These are phyloP conservation scores for Podospora pseudopauciseta DNA, from an alignment of 495 filamentous ascomycete genomes.

Conservation along the genomic window DNA sequence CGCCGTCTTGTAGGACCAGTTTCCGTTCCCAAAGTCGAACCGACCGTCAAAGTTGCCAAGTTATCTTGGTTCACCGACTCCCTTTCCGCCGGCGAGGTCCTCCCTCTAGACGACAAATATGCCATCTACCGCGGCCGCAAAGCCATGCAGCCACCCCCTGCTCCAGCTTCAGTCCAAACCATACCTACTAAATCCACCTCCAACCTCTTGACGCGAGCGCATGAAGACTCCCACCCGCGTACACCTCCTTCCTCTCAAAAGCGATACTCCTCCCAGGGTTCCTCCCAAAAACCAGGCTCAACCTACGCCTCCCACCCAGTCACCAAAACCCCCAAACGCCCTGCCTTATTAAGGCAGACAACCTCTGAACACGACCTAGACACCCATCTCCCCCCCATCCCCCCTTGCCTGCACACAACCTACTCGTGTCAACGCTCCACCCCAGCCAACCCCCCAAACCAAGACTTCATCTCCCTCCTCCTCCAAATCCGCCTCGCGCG, in stretches of 20 bases:
- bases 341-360: slow-evolving; percentile 50
- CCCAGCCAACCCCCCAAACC: slow-evolving; percentile 66
- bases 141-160: slow-evolving; percentile 16
- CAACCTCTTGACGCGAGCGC: slow-evolving; percentile 34
- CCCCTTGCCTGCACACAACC: slow-evolving; percentile 66
- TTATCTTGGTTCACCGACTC: slow-evolving; percentile 72
- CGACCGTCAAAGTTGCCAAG: slow-evolving; percentile 62
- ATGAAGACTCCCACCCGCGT: slow-evolving; percentile 21
- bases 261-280: not conserved
- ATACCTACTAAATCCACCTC: slow-evolving; percentile 5
- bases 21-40: slow-evolving; percentile 17
- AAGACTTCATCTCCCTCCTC: slow-evolving; percentile 69
- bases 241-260: not conserved
- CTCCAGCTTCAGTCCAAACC: slow-evolving; percentile 2
- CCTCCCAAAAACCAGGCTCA: not conserved
- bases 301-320: slow-evolving; percentile 11
- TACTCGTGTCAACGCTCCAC: slow-evolving; percentile 83
- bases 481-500: slow-evolving; percentile 70
- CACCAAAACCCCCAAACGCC: slow-evolving; percentile 14
- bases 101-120: slow-evolving; percentile 57
- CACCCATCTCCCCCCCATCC: slow-evolving; percentile 51
- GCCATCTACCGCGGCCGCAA: slow-evolving; percentile 62
- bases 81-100: slow-evolving; percentile 45
- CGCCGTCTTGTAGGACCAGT: not conserved
- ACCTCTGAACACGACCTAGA: slow-evolving; percentile 67